Evolutionary conservation across 1,284 basidiomycete genomes (phyloP), one percentile per base, ranked within the genome.

Genomic region (Ustilago nuda): DNA sequence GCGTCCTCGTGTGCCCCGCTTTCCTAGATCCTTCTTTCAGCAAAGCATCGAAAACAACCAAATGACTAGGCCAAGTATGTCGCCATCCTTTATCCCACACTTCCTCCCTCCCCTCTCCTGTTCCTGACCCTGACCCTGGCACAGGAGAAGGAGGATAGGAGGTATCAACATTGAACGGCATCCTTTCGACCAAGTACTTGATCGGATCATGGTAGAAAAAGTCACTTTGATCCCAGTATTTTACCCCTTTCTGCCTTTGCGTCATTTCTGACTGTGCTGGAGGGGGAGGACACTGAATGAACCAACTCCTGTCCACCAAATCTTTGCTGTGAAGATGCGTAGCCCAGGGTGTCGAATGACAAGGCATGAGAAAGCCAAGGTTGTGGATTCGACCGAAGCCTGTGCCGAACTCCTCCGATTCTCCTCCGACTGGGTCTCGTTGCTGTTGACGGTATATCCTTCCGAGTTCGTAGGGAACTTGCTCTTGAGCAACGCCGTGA

Each of bases 311-410:
- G 32, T 66, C 52, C 23, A 61, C 70, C 23, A 66, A 69, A 11
- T 68, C 58, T 17, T 27, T n/a, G 12, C 63, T 52, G 83, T 99
- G 96, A 23, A 99, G 86, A 86, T 95, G 92, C 5, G 94, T 92
- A 82, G 94, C 92, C 89, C 94, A 96, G 3, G 96, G 96, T 0
- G 93, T 94, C n/a, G 94, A 97, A 87, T 99, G 97, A 79, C 97
- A 99, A 3, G 97, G 97, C 93, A 95, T 96, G 19, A 98, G 87
- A 71, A 94, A 92, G 1, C 93, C 94, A 15, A 97, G 87, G 8
- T 91, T 90, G 87, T 19, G 87, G 78, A 23, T 86, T 66, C 69
- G 9, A 56, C 69, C 62, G 76, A 59, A 35, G 68, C 23, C 63
- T 19, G 27, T 73, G 1, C 62, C 58, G 2, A 54, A 65, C 32